These are phyloP conservation scores for Rhododendron ferrugineum DNA, from an alignment of 148 eudicot species.

Conservation along the genomic window DNA sequence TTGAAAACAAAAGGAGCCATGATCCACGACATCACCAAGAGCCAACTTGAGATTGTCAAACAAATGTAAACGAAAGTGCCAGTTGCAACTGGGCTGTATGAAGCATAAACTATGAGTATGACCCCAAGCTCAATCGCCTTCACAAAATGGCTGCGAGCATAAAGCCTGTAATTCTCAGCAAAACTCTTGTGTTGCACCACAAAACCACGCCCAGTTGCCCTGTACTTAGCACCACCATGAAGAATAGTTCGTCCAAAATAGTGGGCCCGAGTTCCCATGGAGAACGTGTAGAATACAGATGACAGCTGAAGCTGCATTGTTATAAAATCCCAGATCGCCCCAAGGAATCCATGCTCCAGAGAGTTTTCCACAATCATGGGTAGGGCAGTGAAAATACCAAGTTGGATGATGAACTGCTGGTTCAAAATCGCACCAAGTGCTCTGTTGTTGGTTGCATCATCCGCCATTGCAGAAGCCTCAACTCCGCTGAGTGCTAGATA, in stretches of 20 bases:
- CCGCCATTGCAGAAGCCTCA: slow-evolving; percentile 42
- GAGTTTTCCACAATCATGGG: slow-evolving; percentile 82
- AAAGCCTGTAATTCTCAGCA: slow-evolving; percentile 27
- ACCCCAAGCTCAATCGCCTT: slow-evolving; percentile 26
- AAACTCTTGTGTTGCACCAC: slow-evolving; percentile 25
- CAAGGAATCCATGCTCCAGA: slow-evolving; percentile 72
- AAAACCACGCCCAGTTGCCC: slow-evolving; percentile 51
- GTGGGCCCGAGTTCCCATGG: slow-evolving; percentile 83
- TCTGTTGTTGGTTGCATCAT: slow-evolving; percentile 38
- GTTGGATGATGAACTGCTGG: slow-evolving; percentile 77
- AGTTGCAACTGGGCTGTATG: slow-evolving; percentile 9
- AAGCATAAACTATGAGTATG: slow-evolving; percentile 60
- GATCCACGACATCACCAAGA: slow-evolving; percentile 70
- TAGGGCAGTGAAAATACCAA: slow-evolving; percentile 75
- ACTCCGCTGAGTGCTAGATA: slow-evolving; percentile 79
- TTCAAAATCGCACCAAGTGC: slow-evolving; percentile 70
- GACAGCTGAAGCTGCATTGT: slow-evolving; percentile 85
- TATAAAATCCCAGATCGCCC: slow-evolving; percentile 66
- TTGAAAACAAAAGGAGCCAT: slow-evolving; percentile 80
- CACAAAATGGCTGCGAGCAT: slow-evolving; percentile 27
- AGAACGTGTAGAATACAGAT: slow-evolving; percentile 74
- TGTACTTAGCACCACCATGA: slow-evolving; percentile 86
- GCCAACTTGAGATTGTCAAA: slow-evolving; percentile 56
- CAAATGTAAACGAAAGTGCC: slow-evolving; percentile 5
- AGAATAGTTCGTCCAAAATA: slow-evolving; percentile 77